Conservation (phyloP, 768 basidiomycete species). For the Mycena amicta region DNA sequence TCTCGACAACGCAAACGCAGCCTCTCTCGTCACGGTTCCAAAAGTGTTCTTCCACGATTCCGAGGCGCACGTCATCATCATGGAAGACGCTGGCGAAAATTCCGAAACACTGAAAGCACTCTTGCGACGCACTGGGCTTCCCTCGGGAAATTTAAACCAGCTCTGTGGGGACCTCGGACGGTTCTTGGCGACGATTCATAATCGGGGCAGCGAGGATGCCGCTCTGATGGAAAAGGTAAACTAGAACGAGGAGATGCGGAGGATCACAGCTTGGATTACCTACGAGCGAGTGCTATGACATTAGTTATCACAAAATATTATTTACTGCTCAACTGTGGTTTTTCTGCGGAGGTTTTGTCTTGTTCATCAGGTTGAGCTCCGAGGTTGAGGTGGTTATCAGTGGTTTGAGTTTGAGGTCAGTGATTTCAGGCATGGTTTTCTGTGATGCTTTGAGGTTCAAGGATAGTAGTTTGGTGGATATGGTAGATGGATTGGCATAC, state of each 20-base stretch:
- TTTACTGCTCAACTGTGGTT: too few relatives aligned
- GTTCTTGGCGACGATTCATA: slow-evolving; percentile 42
- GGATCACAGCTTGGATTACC: slow-evolving; percentile 33
- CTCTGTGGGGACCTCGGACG: slow-evolving; percentile 44
- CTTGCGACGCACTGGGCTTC: slow-evolving; percentile 3
- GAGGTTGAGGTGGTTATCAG: too few relatives aligned
- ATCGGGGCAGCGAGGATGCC: slow-evolving; percentile 25
- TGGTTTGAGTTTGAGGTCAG: too few relatives aligned
- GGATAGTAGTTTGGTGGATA: too few relatives aligned
- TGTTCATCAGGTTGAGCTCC: too few relatives aligned
- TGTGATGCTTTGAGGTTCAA: too few relatives aligned
- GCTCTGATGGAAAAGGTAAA: slow-evolving; percentile 27
- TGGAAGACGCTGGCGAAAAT: slow-evolving; percentile 59
- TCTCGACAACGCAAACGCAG: slow-evolving; percentile 29
- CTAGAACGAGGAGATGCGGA: slow-evolving; percentile 32
- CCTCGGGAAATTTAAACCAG: slow-evolving; percentile 21
- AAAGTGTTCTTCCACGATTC: slow-evolving; percentile 52
- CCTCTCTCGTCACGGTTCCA: slow-evolving; percentile 47
- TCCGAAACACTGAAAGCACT: slow-evolving; percentile 42
- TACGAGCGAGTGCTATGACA: too few relatives aligned
- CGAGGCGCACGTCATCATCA: slow-evolving; percentile 53
- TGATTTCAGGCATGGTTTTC: too few relatives aligned
- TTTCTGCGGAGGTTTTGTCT: too few relatives aligned
- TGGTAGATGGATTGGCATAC: too few relatives aligned
- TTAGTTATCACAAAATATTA: too few relatives aligned